These are phyloP conservation scores for Paxillus rubicundulus DNA, from an alignment of 768 basidiomycete species.

Conservation along the genomic window DNA sequence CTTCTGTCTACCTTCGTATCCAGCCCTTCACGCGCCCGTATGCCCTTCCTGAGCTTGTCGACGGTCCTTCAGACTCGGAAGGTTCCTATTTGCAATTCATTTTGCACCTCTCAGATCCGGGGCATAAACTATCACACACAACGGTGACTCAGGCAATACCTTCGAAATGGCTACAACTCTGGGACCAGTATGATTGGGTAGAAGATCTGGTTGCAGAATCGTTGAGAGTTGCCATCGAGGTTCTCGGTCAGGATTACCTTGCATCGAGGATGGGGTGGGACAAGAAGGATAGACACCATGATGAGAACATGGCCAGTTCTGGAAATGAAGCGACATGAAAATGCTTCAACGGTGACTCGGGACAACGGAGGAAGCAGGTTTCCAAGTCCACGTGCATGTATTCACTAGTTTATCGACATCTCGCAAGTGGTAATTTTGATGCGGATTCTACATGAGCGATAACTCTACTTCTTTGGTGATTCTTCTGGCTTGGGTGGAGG, in stretches of 20 bases:
- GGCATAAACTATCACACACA: conserved; percentile 70
- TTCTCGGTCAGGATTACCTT: conserved; percentile 90
- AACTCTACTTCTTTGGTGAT: conserved; percentile 68
- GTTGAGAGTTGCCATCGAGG: conserved; percentile 79
- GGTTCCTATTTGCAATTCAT: conserved; percentile 58
- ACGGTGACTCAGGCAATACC: conserved; percentile 85
- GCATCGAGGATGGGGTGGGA: conserved; percentile 85
- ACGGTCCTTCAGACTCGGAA: conserved; percentile 21
- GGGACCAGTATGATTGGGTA: conserved; percentile 95
- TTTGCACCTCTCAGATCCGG: conserved; percentile 69
- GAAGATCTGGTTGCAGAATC: conserved; percentile 92
- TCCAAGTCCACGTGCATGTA: conserved; percentile 8
- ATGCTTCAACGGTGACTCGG: background rate
- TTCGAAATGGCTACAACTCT: conserved; percentile 80
- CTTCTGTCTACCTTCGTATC: conserved; percentile 89
- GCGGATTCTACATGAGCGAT: background rate
- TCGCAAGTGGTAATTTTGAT: background rate
- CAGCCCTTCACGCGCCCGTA: conserved; percentile 77
- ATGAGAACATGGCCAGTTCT: conserved; percentile 8
- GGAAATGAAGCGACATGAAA: conserved; percentile 10
- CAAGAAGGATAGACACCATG: conserved; percentile 26
- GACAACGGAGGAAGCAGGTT: conserved; percentile 4
- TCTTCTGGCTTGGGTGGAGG: conserved; percentile 76
- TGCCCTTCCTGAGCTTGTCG: conserved; percentile 37
- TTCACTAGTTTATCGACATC: conserved; percentile 13